Evolutionary conservation across 176 grass and related monocot species (phyloP), one percentile per base, ranked within the genome.

Genomic region (Ensete glaucum): DNA sequence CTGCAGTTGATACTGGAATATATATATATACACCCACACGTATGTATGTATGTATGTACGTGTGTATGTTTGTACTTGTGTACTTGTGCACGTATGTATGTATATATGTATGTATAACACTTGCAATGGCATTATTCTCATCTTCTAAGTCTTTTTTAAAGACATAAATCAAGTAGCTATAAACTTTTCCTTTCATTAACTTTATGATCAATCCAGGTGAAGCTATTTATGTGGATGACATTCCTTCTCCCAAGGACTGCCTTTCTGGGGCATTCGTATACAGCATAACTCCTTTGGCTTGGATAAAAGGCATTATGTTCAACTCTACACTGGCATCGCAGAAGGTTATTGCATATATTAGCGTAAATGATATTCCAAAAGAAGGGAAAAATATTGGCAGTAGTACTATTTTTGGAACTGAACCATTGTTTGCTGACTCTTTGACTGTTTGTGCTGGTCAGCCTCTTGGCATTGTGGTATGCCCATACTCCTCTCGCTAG

Each of bases 241-340:
- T 96, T 67, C 89, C 92, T 75, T 77, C 92, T 79, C 84, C 86
- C 13, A 89, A 85, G 70, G 86, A 96, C 60, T 96, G 92, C 67
- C 89, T 96, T 34, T 92, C 89, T 80, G 92, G 89, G 65, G 89
- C 92, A 54, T 96, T 96, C 84, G 86, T 96, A 68, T 92, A 89
- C 63, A 92, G 92, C 82, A 92, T 82, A 72, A 81, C 84, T 26
- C 89, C 92, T 50, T 77, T 82, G 67, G 92, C 92, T 78, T 65
- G 71, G 27, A 53, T 96, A 56, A 87, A 90, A 25, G 72, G 78
- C 52, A 90, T 96, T 65, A 85, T 53, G n/a, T 83, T 86, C 73
- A 80, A 64, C 27, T 29, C 86, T 78, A 81, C 92, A 78, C 68
- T 88, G 43, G 88, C 87, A 73, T 76, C 86, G 11, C 67, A 92